Conservation (phyloP, 257 asterid genomes). For the Solanum microdontum region DNA sequence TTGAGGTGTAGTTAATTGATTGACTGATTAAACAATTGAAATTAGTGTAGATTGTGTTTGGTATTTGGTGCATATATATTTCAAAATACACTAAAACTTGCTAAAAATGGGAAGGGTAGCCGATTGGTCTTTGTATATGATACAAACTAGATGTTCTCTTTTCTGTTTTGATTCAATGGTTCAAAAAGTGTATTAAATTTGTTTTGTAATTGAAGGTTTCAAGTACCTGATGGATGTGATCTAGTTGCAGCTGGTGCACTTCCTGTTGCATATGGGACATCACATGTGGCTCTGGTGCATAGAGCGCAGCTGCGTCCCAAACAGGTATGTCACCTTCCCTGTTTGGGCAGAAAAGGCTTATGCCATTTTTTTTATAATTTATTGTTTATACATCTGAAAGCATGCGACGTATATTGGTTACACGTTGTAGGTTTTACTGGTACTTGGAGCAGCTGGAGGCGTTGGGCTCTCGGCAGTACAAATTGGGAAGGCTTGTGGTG, state of each 20-base stretch:
- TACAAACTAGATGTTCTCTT: background rate
- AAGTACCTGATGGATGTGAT: constrained; percentile 84
- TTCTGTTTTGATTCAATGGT: background rate
- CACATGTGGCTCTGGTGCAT: constrained; percentile 85
- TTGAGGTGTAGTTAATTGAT: background rate
- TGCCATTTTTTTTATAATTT: background rate
- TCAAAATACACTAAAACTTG: background rate
- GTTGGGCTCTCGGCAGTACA: constrained; percentile 95
- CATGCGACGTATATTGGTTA: background rate
- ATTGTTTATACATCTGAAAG: background rate
- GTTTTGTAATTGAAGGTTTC: constrained; percentile 32
- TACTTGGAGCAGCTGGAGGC: constrained; percentile 99
- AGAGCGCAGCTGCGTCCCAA: constrained; percentile 64
- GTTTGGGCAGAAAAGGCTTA: background rate
- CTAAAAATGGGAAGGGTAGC: background rate
- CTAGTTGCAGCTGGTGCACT: constrained; percentile 81
- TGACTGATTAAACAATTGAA: background rate
- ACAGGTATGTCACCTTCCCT: constrained; percentile 23
- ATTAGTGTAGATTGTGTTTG: background rate
- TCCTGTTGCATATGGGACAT: constrained; percentile 90
- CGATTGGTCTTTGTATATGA: background rate
- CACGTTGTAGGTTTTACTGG: constrained; percentile 62
- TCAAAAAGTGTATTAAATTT: background rate
- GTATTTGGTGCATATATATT: background rate
- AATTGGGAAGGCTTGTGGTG: constrained; percentile 85